A percentile compares a stretch with the other conserved stretches of the same genome.
Conservation (phyloP, 768 basidiomycete genomes). For the Boletus rubescentipes region DNA sequence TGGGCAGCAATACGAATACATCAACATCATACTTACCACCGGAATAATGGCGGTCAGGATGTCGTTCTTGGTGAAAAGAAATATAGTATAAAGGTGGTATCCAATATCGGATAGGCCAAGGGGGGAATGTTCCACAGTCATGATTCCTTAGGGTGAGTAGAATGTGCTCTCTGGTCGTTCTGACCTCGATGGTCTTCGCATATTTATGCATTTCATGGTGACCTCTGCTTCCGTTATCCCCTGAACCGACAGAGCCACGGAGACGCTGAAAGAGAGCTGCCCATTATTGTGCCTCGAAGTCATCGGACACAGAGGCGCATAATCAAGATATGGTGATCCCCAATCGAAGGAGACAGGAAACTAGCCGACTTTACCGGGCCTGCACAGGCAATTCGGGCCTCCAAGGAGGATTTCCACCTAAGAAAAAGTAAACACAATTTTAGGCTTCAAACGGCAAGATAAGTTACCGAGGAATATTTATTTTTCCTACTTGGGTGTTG, state of each 20-base stretch:
- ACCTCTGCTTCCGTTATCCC: neutral
- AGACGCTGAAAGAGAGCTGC: neutral
- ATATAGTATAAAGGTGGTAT: slow-evolving; percentile 29
- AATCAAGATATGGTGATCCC: no score
- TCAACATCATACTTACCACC: slow-evolving; percentile 33
- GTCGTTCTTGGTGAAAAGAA: slow-evolving; percentile 47
- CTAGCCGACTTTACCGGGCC: no score
- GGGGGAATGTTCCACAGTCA: slow-evolving; percentile 15
- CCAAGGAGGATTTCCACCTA: no score
- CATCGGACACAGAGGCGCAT: neutral
- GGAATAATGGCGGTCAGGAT: slow-evolving; percentile 46
- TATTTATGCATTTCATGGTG: neutral
- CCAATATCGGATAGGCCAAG: slow-evolving; percentile 5
- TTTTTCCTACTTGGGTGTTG: no score
- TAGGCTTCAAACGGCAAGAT: no score
- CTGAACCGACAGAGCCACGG: neutral
- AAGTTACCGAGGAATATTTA: no score
- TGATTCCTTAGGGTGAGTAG: slow-evolving; percentile 4
- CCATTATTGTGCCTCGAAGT: neutral
- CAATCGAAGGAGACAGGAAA: no score
- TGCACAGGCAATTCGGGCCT: no score
- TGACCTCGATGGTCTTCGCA: neutral
- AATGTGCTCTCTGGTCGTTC: neutral
- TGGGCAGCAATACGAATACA: neutral
- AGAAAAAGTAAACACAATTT: no score